Conservation (phyloP, 345 rosid species). For the Populus simonii region DNA sequence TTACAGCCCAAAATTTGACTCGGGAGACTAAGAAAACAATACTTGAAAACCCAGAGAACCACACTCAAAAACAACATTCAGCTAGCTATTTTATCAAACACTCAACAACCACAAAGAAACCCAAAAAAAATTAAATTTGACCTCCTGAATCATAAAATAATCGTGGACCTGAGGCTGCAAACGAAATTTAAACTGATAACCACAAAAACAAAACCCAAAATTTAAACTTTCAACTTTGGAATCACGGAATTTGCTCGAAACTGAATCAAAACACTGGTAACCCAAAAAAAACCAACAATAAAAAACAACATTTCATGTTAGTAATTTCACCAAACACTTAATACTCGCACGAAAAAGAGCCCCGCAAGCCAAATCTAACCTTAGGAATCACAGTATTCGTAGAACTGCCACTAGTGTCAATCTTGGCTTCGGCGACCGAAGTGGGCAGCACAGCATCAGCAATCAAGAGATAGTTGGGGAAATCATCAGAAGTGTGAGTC, state of each 20-base stretch:
- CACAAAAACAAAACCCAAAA: neutral
- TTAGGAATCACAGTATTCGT: conserved; percentile 55
- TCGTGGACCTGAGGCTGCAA: neutral
- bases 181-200: conserved; percentile 3
- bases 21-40: neutral
- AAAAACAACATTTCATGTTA: neutral
- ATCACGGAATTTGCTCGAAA: neutral
- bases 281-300: neutral
- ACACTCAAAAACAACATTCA: neutral
- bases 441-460: conserved; percentile 73
- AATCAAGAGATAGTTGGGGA: conserved; percentile 67
- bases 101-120: neutral
- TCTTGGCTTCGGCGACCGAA: conserved; percentile 37
- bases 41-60: neutral
- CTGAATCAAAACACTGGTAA: neutral
- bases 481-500: conserved; percentile 77
- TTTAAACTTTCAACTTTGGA: neutral
- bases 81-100: neutral
- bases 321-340: conserved; percentile 38
- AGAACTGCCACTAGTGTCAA: conserved; percentile 15
- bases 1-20: neutral
- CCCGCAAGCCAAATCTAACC: conserved; percentile 24
- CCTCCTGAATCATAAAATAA: neutral
- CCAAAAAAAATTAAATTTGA: neutral
- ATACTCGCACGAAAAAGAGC: conserved; percentile 14